Conservation (phyloP, 2,329 filamentous ascomycete species). For the Macrophomina phaseolina region DNA sequence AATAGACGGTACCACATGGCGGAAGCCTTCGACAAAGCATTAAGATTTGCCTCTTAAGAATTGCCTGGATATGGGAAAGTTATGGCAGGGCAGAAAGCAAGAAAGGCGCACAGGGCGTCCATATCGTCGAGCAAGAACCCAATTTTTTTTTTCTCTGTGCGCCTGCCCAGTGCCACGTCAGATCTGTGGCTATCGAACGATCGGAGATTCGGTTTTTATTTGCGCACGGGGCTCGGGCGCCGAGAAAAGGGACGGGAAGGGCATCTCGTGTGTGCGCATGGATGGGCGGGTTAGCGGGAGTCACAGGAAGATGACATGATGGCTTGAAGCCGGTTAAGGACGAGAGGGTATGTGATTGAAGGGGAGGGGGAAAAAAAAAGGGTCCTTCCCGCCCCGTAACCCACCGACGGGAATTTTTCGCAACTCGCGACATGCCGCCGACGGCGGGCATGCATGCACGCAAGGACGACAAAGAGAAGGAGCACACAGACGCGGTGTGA, state of each 20-base stretch:
- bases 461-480: not conserved
- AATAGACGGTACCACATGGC: not conserved
- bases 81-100: not conserved
- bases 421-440: not conserved
- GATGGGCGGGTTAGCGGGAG: not conserved
- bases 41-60: not conserved
- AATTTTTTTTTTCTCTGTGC: not conserved
- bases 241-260: not conserved
- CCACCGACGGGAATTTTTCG: not conserved
- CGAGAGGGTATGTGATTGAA: not conserved
- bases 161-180: constrained; percentile 20
- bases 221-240: constrained; percentile 12
- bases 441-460: not conserved
- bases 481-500: not conserved
- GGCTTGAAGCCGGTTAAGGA: too few relatives aligned
- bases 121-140: not conserved
- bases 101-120: not conserved
- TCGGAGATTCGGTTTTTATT: constrained; percentile 12
- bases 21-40: not conserved
- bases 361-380: not conserved
- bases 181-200: constrained; percentile 21
- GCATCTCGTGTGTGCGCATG: not conserved
- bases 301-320: not conserved
- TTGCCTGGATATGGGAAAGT: not conserved
- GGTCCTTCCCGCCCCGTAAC: not conserved